Percentiles rank a stretch among this genome's conserved stretches.
phyloP scores from a whole-genome alignment of 1,139 yeast genomes.

The Torulaspora globosa region DNA sequence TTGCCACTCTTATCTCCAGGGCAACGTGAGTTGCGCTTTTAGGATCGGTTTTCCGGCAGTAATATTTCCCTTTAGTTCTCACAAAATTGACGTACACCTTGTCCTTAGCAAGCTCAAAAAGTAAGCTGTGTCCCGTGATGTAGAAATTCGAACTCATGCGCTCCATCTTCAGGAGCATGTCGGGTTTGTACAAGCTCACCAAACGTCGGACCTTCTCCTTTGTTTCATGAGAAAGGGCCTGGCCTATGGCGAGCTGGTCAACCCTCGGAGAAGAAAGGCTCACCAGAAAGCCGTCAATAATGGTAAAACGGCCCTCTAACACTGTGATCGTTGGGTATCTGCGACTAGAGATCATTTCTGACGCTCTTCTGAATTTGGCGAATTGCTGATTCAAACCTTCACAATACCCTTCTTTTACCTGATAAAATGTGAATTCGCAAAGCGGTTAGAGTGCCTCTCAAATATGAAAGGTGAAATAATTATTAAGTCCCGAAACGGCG shows the following conservation, averaged over 20 bases:
- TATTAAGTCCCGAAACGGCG: no score
- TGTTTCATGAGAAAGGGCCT: neutral
- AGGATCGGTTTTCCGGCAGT: constrained; percentile 10
- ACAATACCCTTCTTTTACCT: no score
- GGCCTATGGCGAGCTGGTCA: neutral
- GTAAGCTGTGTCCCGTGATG: constrained; percentile 7
- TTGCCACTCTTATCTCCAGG: constrained; percentile 4
- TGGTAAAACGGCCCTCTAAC: neutral
- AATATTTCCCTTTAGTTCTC: constrained; percentile 10
- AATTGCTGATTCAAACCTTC: no score
- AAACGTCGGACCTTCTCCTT: constrained; percentile 4
- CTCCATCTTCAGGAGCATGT: constrained; percentile 6
- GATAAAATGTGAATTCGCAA: no score
- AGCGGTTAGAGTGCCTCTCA: no score
- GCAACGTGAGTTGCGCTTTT: constrained; percentile 13
- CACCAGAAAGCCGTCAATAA: neutral
- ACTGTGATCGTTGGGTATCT: neutral
- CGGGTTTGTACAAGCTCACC: constrained; percentile 5
- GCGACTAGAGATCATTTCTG: neutral
- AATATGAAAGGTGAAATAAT: no score
- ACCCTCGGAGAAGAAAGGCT: neutral
- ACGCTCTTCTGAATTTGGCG: neutral
- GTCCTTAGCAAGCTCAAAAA: constrained; percentile 8
- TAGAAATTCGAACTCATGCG: constrained; percentile 10
- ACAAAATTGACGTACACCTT: constrained; percentile 10